Evolutionary conservation across 768 basidiomycete species (phyloP), one percentile per base, ranked within the genome.

Genomic region (Pholiota microspora): DNA sequence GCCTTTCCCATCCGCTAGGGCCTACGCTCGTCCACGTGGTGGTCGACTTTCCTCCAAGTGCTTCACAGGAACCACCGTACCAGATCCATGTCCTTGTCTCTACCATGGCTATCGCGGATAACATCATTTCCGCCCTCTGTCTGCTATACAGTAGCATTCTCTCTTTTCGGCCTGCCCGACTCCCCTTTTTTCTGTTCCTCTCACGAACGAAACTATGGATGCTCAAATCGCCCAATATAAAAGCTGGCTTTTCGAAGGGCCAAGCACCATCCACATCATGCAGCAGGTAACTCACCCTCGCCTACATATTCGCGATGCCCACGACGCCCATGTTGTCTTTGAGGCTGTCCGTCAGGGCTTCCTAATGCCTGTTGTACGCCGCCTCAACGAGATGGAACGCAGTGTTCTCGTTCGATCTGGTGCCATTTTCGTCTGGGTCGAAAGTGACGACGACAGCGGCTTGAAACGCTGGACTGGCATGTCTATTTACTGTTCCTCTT

Each of bases 371-470:
- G 77, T 85, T 25, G 66, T 71, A 31, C 76, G 84, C 23, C 77
- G 85, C 38, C 73, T 86, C 50, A 84, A 86, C 66, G 85, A 86
- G 58, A 71, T 76, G 48, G 84, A 88, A 63, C 69, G 84, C 51
- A 70, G 74, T 5, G 77, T 66, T 48, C 77, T 76, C 60, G 81
- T 88, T 53, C 74, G 72, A 45, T 80, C 83, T 6, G 85, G 85
- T 3, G 78, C 84, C 3, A 74, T 86, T 25, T 88, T 86, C 62
- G 83, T 86, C 42, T 88, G 86, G 86, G 78, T 83, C 62, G 85
- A 88, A 67, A 78, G 78, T 58, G 84, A 86, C 46, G 83, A 85
- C 56, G 84, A 85, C 46, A 75, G 75, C 47, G 84, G 85, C 9
- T 69, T 86, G 47, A 85, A 84, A 63, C 72, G 85, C 58, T 86